phyloP scores from a whole-genome alignment of 805 yeast genomes.

The Kluyveromyces starmeri region DNA sequence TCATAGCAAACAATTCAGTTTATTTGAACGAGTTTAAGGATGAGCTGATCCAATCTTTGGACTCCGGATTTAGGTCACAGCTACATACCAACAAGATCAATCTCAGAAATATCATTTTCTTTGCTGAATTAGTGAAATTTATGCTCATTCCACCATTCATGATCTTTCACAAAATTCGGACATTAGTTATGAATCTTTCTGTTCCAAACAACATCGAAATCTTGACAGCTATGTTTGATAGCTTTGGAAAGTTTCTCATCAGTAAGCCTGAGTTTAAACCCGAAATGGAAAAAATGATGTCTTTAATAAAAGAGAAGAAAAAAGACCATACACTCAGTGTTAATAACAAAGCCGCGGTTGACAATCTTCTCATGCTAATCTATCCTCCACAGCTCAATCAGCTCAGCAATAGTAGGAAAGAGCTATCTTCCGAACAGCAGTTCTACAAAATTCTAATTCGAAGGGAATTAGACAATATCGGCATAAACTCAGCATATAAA shows the following conservation, averaged over 20 bases:
- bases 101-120: conserved; percentile 50
- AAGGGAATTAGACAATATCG: conserved; percentile 37
- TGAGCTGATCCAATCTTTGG: conserved; percentile 46
- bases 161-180: conserved; percentile 63
- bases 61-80: conserved; percentile 52
- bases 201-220: conserved; percentile 58
- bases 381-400: conserved; percentile 45
- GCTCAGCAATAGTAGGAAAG: conserved; percentile 20
- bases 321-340: conserved; percentile 41
- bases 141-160: conserved; percentile 61
- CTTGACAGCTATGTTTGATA: conserved; percentile 60
- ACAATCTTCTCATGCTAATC: conserved; percentile 44
- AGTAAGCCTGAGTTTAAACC: conserved; percentile 46
- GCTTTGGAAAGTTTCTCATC: conserved; percentile 58
- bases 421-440: conserved; percentile 35
- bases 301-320: conserved; percentile 41
- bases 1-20: conserved; percentile 51
- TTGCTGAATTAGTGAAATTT: conserved; percentile 71
- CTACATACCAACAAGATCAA: conserved; percentile 44
- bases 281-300: conserved; percentile 57
- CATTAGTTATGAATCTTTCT: conserved; percentile 43
- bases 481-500: conserved; percentile 29
- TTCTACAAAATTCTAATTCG: conserved; percentile 45
- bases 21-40: conserved; percentile 42
- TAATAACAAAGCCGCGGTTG: conserved; percentile 50